These are phyloP conservation scores for Boletus vinaceobasis DNA, from an alignment of 768 basidiomycete genomes.

Conservation along the genomic window DNA sequence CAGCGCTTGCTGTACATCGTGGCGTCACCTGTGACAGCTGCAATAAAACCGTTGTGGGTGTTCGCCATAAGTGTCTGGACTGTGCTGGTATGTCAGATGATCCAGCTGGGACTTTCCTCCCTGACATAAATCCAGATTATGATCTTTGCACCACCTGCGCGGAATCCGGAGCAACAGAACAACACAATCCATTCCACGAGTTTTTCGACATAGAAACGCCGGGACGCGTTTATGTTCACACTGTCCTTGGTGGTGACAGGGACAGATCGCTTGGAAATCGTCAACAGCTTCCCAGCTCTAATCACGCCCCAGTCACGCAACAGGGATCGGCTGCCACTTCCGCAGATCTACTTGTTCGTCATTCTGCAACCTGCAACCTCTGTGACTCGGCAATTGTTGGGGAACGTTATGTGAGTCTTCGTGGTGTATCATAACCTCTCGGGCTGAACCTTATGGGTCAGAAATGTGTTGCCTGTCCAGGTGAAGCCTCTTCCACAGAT, in stretches of 20 bases:
- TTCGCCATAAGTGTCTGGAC: slow-evolving; percentile 78
- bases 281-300: slow-evolving; percentile 1
- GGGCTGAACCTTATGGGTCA: slow-evolving; percentile 26
- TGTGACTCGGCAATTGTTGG: slow-evolving; percentile 73
- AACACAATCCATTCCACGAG: slow-evolving; percentile 61
- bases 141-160: slow-evolving; percentile 68
- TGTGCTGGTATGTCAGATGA: slow-evolving; percentile 52
- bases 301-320: not conserved
- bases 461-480: slow-evolving; percentile 78
- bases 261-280: slow-evolving; percentile 28
- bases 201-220: slow-evolving; percentile 70
- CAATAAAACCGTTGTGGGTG: slow-evolving; percentile 51
- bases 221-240: slow-evolving; percentile 63
- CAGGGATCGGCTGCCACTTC: not conserved
- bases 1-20: slow-evolving; percentile 39
- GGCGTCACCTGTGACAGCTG: slow-evolving; percentile 70
- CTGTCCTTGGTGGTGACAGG: slow-evolving; percentile 37
- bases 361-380: slow-evolving; percentile 70
- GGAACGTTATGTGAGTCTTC: slow-evolving; percentile 60
- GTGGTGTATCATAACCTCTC: not conserved
- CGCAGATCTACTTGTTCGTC: slow-evolving; percentile 36
- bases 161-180: slow-evolving; percentile 42
- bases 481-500: slow-evolving; percentile 9
- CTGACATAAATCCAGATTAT: slow-evolving; percentile 48
- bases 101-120: not conserved